phyloP scores from a whole-genome alignment of 139 green algal genomes.

The Pleodorina starrii region DNA sequence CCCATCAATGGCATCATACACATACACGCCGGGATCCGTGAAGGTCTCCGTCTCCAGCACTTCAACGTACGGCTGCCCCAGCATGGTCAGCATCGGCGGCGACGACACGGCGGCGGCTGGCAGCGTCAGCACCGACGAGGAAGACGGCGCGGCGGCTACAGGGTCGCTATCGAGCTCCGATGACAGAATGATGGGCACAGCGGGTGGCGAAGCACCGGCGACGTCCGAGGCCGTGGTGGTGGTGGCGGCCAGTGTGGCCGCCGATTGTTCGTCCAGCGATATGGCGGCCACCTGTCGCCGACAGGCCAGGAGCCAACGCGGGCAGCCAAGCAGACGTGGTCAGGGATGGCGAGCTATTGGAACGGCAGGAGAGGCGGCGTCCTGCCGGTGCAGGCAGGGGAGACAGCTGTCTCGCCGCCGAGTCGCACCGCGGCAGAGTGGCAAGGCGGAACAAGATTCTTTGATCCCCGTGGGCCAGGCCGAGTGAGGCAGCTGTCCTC shows the following conservation, averaged over 20 bases:
- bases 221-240: background rate
- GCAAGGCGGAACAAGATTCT: too few relatives aligned
- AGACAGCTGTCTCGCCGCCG: too few relatives aligned
- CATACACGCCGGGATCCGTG: slow-evolving; percentile 11
- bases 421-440: too few relatives aligned
- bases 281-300: slow-evolving; percentile 20
- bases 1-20: slow-evolving; percentile 23
- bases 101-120: background rate
- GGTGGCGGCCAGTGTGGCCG: background rate
- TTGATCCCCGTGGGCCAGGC: too few relatives aligned
- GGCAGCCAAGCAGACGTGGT: too few relatives aligned
- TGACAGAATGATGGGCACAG: background rate
- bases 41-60: slow-evolving; percentile 12
- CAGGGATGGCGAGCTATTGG: too few relatives aligned
- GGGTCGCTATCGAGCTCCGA: slow-evolving; percentile 4
- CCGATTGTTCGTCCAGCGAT: slow-evolving; percentile 15
- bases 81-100: background rate
- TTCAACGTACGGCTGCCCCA: slow-evolving; percentile 29
- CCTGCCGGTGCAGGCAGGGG: too few relatives aligned
- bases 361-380: too few relatives aligned
- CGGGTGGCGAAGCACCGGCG: too few relatives aligned
- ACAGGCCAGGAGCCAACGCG: too few relatives aligned
- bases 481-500: too few relatives aligned
- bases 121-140: background rate
- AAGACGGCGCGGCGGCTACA: background rate